Evolutionary conservation across 306 rosid species (phyloP).

Genomic region (Lagenaria siceraria): DNA sequence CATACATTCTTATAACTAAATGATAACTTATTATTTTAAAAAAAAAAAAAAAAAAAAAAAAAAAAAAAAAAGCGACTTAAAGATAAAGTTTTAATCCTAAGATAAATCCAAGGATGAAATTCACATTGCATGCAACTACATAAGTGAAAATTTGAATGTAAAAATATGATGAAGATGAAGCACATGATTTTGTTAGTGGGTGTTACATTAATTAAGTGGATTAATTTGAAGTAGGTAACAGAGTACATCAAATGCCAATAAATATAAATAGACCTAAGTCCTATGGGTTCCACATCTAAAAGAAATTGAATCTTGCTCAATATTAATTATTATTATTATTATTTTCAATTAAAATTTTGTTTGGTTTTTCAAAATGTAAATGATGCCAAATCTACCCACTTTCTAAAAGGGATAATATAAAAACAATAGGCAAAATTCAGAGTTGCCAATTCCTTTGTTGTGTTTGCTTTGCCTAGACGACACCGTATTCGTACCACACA

Average conservation of each 20-base stretch:
- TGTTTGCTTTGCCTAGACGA: not conserved
- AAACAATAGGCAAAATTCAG: not conserved
- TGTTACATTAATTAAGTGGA: not conserved
- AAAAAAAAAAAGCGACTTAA: too few species aligned
- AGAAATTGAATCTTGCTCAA: not conserved
- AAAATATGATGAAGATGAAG: not conserved
- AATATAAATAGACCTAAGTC: not conserved
- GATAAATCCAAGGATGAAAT: not conserved
- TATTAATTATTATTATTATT: not conserved
- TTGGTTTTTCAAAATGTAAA: not conserved
- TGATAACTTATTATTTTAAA: too few species aligned
- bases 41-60: too few species aligned
- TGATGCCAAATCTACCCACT: constrained; percentile 2
- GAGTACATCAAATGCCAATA: not conserved
- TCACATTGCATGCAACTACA: not conserved
- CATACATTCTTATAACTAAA: not conserved
- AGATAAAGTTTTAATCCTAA: not conserved
- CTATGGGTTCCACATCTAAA: not conserved
- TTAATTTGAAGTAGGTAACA: not conserved
- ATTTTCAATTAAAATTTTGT: not conserved
- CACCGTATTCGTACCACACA: not conserved
- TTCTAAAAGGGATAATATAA: not conserved
- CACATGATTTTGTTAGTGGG: not conserved
- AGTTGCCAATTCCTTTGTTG: not conserved
- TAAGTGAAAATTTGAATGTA: not conserved